A percentile compares a stretch with the other conserved stretches of the same genome.
phyloP scores from a whole-genome alignment of 176 grass and related monocot species.

The Luzula sylvatica region DNA sequence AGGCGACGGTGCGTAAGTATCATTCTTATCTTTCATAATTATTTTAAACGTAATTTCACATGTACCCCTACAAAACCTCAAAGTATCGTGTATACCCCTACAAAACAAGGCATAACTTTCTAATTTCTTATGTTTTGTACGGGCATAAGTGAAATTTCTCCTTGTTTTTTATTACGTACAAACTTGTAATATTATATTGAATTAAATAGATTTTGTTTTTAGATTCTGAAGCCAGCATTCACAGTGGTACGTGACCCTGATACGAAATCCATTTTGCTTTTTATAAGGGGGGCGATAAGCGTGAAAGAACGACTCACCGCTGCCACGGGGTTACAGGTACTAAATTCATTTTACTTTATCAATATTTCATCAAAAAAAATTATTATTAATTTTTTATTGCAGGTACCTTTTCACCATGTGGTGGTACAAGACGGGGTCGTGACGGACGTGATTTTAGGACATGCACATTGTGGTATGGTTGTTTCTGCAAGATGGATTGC shows the following conservation, averaged over 20 bases:
- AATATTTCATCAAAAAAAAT: background rate
- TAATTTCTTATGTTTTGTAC: no score
- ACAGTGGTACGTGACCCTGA: constrained; percentile 53
- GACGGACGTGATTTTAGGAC: constrained; percentile 14
- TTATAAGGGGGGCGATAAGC: constrained; percentile 87
- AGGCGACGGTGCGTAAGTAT: constrained; percentile 99
- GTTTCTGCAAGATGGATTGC: constrained; percentile 7
- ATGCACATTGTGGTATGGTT: constrained; percentile 21
- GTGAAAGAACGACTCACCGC: constrained; percentile 78
- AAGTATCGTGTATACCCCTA: no score
- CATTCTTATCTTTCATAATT: constrained; percentile 9
- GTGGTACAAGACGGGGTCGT: constrained; percentile 2
- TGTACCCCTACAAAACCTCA: no score
- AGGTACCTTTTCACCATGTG: constrained; percentile 4
- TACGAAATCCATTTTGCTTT: constrained; percentile 69
- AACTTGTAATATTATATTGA: background rate
- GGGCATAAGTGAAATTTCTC: no score
- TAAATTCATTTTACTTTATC: constrained; percentile 22
- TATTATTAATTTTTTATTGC: background rate
- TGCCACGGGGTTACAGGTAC: constrained; percentile 61
- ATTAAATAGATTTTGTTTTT: constrained; percentile 10
- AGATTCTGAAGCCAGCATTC: constrained; percentile 88
- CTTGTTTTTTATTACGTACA: background rate
- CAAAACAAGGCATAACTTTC: no score
- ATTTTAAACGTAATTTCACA: no score